These are phyloP conservation scores for Inga oerstediana DNA, from an alignment of 306 rosid species.

Conservation along the genomic window DNA sequence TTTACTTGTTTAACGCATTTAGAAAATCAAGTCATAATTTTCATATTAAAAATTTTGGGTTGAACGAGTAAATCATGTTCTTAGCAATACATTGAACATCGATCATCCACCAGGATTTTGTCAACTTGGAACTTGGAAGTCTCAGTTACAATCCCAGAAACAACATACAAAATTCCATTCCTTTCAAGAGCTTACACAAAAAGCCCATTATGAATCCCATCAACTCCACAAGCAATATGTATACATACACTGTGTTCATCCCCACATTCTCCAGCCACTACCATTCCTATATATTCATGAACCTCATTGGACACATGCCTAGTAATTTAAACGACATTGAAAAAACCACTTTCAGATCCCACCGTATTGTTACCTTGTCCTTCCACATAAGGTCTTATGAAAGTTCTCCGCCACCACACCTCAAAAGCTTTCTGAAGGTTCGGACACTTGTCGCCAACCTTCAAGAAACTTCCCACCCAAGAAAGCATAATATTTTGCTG, in stretches of 20 bases:
- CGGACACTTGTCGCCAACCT: constrained; percentile 91
- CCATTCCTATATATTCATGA: not conserved
- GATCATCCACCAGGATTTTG: not conserved
- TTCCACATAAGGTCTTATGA: constrained; percentile 71
- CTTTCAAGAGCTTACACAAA: constrained; percentile 33
- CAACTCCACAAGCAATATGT: constrained; percentile 16
- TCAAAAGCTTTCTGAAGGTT: constrained; percentile 96
- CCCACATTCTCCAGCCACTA: not conserved
- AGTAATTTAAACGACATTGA: constrained; percentile 44
- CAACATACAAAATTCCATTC: constrained; percentile 27
- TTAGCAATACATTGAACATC: not conserved
- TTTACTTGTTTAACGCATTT: not conserved
- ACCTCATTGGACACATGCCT: constrained; percentile 13
- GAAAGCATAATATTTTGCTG: constrained; percentile 91
- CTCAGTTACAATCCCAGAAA: not conserved
- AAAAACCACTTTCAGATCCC: constrained; percentile 51
- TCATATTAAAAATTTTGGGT: not conserved
- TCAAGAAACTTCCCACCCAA: constrained; percentile 88
- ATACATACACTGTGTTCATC: not conserved
- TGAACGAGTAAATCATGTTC: not conserved
- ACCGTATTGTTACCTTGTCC: constrained; percentile 53
- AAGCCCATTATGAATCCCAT: constrained; percentile 26
- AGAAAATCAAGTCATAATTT: not conserved
- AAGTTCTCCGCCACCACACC: constrained; percentile 99
- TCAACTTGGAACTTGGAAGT: not conserved